These are phyloP conservation scores for Astrocystis sublimbata DNA, from an alignment of 495 filamentous ascomycete genomes.

Conservation along the genomic window DNA sequence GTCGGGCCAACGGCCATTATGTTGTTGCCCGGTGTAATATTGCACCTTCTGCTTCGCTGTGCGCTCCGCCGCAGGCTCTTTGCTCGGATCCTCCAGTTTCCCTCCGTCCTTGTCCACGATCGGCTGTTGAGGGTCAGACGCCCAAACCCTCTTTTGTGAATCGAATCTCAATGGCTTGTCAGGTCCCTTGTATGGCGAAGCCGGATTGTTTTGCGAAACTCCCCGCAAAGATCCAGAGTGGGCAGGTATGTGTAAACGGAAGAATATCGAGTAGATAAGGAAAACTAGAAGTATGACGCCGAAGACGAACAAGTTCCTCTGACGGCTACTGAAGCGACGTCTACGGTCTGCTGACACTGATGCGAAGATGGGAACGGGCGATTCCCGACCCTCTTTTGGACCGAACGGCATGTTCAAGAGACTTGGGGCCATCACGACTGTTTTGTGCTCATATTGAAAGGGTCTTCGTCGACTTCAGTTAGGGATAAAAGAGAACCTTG, in stretches of 20 bases:
- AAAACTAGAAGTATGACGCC: slow-evolving; percentile 1
- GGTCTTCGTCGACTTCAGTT: neutral
- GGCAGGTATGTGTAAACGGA: neutral
- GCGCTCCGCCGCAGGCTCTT: neutral
- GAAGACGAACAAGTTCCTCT: slow-evolving; percentile 6
- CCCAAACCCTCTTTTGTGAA: neutral
- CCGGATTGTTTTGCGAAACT: neutral
- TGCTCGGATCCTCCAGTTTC: neutral
- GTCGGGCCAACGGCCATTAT: neutral
- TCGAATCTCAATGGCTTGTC: neutral
- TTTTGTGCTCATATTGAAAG: neutral
- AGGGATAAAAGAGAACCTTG: neutral
- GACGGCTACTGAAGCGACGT: slow-evolving; percentile 7
- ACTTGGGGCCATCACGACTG: slow-evolving; percentile 1
- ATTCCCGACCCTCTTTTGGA: slow-evolving; percentile 18
- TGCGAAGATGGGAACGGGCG: slow-evolving; percentile 9
- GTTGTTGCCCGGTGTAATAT: neutral
- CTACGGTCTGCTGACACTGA: neutral
- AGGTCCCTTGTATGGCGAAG: neutral
- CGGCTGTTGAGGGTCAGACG: neutral
- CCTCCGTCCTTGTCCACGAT: neutral
- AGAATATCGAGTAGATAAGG: neutral
- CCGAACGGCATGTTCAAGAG: neutral
- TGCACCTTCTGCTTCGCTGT: neutral
- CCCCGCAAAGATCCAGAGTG: neutral